A percentile compares a stretch with the other conserved stretches of the same genome.
phyloP scores from a whole-genome alignment of 1,284 basidiomycete species.

The Papiliotrema fonsecae region DNA sequence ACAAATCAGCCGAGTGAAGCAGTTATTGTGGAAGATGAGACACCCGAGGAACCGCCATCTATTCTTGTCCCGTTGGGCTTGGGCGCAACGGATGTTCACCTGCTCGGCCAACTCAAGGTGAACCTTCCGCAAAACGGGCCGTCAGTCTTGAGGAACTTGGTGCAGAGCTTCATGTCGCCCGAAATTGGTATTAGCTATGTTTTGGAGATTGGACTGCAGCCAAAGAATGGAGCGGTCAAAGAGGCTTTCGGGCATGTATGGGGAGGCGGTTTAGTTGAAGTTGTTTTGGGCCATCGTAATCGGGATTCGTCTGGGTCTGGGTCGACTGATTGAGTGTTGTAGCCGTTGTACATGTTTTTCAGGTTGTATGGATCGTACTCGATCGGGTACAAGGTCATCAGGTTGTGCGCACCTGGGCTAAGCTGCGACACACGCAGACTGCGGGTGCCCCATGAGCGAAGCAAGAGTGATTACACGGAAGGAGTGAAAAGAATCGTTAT shows the following conservation, averaged over 20 bases:
- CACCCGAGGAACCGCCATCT: neutral
- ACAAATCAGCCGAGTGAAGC: neutral
- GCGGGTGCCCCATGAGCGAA: too few species aligned
- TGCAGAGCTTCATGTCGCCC: constrained; percentile 31
- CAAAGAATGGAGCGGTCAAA: constrained; percentile 29
- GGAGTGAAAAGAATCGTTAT: neutral
- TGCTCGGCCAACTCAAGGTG: constrained; percentile 21
- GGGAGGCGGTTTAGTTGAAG: constrained; percentile 35
- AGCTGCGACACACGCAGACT: too few species aligned
- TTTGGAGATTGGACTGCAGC: constrained; percentile 29
- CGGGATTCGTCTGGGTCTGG: too few species aligned
- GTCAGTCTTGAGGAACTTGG: constrained; percentile 10
- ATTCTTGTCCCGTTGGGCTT: constrained; percentile 8
- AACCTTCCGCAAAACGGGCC: constrained; percentile 5
- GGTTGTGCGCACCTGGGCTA: too few species aligned
- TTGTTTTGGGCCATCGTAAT: constrained; percentile 21
- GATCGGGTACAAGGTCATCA: neutral
- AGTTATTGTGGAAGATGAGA: neutral
- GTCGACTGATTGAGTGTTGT: too few species aligned
- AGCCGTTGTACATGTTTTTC: too few species aligned
- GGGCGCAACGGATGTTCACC: constrained; percentile 30
- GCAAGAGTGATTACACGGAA: neutral
- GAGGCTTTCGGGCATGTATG: constrained; percentile 33
- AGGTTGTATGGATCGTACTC: neutral
- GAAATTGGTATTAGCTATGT: constrained; percentile 33